Conservation (phyloP, 2,329 filamentous ascomycete genomes). For the Ustulina deusta region DNA sequence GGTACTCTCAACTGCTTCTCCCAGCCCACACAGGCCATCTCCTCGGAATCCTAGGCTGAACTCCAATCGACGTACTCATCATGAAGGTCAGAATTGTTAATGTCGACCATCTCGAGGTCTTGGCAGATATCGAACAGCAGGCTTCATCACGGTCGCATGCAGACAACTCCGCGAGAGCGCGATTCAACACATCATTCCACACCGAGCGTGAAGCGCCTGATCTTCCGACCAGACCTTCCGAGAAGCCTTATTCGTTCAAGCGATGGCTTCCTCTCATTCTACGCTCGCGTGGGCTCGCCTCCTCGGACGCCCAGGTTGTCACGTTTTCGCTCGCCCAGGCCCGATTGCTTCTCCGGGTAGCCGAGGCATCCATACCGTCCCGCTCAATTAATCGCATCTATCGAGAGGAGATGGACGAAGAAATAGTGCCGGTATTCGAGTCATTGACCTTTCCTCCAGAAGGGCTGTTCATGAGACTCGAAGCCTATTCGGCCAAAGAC, state of each 20-base stretch:
- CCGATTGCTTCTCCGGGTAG: constrained; percentile 49
- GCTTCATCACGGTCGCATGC: not conserved
- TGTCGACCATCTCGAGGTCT: constrained; percentile 13
- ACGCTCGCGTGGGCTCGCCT: constrained; percentile 48
- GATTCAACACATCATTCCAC: constrained; percentile 55
- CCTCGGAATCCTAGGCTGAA: not conserved
- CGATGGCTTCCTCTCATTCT: constrained; percentile 58
- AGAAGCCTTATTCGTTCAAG: constrained; percentile 54
- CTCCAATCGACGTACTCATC: not conserved
- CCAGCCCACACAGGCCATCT: not conserved
- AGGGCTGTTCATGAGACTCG: constrained; percentile 58
- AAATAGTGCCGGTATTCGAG: constrained; percentile 46
- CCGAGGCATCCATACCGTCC: constrained; percentile 51
- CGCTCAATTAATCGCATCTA: constrained; percentile 48
- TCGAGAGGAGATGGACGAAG: constrained; percentile 52
- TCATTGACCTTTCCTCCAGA: constrained; percentile 49
- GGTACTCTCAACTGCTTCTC: not conserved
- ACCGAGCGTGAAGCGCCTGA: constrained; percentile 49
- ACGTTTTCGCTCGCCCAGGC: constrained; percentile 48
- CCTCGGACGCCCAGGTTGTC: constrained; percentile 48
- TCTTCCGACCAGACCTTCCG: constrained; percentile 45
- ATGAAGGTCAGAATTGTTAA: constrained; percentile 30
- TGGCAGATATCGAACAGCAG: constrained; percentile 21
- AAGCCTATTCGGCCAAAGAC: constrained; percentile 59
- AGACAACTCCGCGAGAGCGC: not conserved